These are phyloP conservation scores for Cryphonectria parasitica DNA, from an alignment of 2,329 filamentous ascomycete genomes.

Conservation along the genomic window DNA sequence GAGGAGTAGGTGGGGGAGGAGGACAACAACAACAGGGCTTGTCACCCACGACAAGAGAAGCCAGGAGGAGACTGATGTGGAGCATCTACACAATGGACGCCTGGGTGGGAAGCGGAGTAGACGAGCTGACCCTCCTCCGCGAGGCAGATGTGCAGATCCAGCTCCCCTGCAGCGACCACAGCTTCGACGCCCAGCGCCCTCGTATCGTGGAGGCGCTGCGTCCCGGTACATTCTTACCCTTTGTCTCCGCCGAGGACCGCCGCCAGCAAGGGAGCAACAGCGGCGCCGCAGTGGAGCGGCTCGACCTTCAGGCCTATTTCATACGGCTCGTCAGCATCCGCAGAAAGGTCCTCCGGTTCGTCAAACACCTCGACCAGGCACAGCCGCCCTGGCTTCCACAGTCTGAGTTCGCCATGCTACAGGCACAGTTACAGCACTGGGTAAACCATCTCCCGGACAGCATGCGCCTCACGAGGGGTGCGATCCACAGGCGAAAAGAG, in stretches of 20 bases:
- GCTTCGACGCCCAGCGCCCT: slow-evolving; percentile 27
- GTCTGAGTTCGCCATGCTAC: slow-evolving; percentile 26
- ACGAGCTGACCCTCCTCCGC: slow-evolving; percentile 24
- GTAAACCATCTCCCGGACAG: slow-evolving; percentile 23
- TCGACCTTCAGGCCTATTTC: slow-evolving; percentile 28
- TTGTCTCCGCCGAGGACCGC: slow-evolving; percentile 16
- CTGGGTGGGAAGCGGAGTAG: slow-evolving; percentile 27
- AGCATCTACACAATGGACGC: slow-evolving; percentile 30
- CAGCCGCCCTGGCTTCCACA: slow-evolving; percentile 20
- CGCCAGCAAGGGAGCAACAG: slow-evolving; percentile 4
- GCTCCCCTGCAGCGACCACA: slow-evolving; percentile 33
- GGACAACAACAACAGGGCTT: background rate
- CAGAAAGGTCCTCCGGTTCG: slow-evolving; percentile 27
- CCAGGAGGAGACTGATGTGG: slow-evolving; percentile 30
- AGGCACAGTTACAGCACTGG: slow-evolving; percentile 24
- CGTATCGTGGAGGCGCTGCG: slow-evolving; percentile 28
- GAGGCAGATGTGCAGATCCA: slow-evolving; percentile 31
- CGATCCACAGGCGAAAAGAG: slow-evolving; percentile 28
- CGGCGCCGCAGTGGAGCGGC: background rate
- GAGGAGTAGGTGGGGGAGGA: background rate
- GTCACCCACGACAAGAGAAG: slow-evolving; percentile 22
- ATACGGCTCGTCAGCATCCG: slow-evolving; percentile 29
- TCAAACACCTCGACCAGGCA: slow-evolving; percentile 25
- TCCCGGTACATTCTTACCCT: slow-evolving; percentile 24
- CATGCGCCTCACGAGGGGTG: slow-evolving; percentile 24